Evolutionary conservation across 352 stramenopile species (phyloP).

Genomic region (Thalassiosira livingstoniorum): DNA sequence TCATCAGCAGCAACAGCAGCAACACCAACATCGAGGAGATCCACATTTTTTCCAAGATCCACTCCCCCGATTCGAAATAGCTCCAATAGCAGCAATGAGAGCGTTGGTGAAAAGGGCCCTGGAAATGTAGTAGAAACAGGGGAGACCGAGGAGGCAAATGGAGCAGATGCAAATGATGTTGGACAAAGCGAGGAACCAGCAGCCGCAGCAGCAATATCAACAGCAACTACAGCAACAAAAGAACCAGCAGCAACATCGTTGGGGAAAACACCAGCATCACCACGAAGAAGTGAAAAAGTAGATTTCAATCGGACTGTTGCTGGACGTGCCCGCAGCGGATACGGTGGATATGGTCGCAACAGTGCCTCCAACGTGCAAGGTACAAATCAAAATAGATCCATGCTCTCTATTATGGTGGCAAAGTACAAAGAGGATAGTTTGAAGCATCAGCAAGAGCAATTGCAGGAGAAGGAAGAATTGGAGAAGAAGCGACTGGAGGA

Average conservation of each 20-base stretch:
- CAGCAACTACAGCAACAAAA: not conserved
- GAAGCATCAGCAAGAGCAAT: not conserved
- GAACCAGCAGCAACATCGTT: slow-evolving; percentile 2
- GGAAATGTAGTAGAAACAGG: not conserved
- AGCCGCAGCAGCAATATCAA: not conserved
- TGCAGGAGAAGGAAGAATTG: not conserved
- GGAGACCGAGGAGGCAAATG: not conserved
- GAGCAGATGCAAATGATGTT: not conserved
- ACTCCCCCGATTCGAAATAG: slow-evolving; percentile 1
- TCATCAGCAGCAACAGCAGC: not conserved
- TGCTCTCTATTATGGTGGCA: slow-evolving; percentile 18
- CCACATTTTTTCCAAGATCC: slow-evolving; percentile 9
- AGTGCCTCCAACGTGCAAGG: no score
- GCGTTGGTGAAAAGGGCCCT: not conserved
- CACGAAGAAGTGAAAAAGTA: not conserved
- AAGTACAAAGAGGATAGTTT: slow-evolving; percentile 39
- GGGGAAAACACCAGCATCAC: not conserved
- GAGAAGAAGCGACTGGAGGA: slow-evolving; percentile 1
- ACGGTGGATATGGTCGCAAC: not conserved
- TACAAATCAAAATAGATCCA: slow-evolving; percentile 14
- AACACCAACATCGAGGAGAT: not conserved
- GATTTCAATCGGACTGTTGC: slow-evolving; percentile 8
- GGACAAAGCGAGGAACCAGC: not conserved
- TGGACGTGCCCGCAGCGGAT: not conserved
- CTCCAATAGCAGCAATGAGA: not conserved